Evolutionary conservation across 148 eudicot species (phyloP).

Genomic region (Chenopodium album): DNA sequence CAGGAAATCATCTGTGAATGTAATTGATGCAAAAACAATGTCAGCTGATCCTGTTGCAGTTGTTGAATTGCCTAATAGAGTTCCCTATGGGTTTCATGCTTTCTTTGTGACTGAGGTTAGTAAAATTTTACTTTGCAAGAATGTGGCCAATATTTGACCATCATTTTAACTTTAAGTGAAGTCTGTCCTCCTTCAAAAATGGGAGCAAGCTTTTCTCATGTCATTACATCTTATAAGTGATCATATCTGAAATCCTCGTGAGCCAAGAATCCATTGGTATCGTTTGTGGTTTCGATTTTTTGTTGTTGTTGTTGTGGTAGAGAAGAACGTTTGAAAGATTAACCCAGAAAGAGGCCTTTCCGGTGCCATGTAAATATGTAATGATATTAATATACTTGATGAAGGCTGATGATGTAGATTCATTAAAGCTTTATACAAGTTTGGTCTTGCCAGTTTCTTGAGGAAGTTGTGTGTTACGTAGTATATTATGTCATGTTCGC

Average conservation of each 20-base stretch:
- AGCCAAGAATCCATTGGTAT: too few species aligned
- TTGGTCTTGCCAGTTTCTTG: background rate
- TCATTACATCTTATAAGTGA: background rate
- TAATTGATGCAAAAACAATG: conserved; percentile 93
- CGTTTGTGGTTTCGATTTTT: too few species aligned
- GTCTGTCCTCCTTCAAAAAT: background rate
- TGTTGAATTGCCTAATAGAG: conserved; percentile 79
- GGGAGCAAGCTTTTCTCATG: background rate
- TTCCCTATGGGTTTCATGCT: conserved; percentile 97
- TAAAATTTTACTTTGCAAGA: background rate
- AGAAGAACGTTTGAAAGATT: too few species aligned
- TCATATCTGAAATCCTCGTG: background rate
- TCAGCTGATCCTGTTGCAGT: conserved; percentile 91
- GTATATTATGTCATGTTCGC: too few species aligned
- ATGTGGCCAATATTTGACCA: background rate
- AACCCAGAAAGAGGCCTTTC: background rate
- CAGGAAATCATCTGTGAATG: conserved; percentile 81
- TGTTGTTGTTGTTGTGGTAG: too few species aligned
- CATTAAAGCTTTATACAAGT: background rate
- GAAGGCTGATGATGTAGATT: background rate
- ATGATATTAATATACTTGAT: too few species aligned
- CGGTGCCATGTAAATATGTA: background rate
- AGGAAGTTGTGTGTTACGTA: too few species aligned
- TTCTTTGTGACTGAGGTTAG: conserved; percentile 92
- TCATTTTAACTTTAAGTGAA: too few species aligned